Conservation (phyloP, 83 land plant genomes). For the Diphasiastrum complanatum region DNA sequence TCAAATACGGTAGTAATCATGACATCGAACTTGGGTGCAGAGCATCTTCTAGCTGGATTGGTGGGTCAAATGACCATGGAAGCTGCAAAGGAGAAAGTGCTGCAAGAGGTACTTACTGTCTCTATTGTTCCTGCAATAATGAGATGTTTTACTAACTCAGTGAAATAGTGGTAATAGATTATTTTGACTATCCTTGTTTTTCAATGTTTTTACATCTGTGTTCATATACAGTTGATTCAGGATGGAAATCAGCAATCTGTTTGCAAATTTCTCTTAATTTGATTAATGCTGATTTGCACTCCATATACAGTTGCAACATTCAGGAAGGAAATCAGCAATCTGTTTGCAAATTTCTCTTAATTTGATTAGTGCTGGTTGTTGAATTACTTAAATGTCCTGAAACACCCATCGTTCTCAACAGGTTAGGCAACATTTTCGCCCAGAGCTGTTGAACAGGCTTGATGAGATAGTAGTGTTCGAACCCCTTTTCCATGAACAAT, state of each 20-base stretch:
- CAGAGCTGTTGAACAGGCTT: slow-evolving; percentile 81
- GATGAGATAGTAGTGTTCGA: slow-evolving; percentile 94
- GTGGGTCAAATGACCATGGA: slow-evolving; percentile 56
- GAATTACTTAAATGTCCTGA: not conserved
- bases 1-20: slow-evolving; percentile 24
- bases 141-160: not conserved
- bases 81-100: slow-evolving; percentile 62
- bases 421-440: slow-evolving; percentile 86
- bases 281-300: no score
- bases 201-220: no score
- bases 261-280: no score
- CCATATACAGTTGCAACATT: no score
- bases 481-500: slow-evolving; percentile 78
- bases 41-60: slow-evolving; percentile 23
- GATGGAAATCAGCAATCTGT: no score
- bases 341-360: no score
- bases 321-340: not conserved
- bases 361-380: not conserved
- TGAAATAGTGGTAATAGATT: not conserved
- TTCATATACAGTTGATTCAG: no score
- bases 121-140: slow-evolving; percentile 1
- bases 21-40: slow-evolving; percentile 33
- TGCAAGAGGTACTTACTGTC: slow-evolving; percentile 53
- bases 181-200: no score
- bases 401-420: slow-evolving; percentile 21